These are phyloP conservation scores for Ceratorhiza oryzae-sativae DNA, from an alignment of 1,284 basidiomycete genomes.

Conservation along the genomic window DNA sequence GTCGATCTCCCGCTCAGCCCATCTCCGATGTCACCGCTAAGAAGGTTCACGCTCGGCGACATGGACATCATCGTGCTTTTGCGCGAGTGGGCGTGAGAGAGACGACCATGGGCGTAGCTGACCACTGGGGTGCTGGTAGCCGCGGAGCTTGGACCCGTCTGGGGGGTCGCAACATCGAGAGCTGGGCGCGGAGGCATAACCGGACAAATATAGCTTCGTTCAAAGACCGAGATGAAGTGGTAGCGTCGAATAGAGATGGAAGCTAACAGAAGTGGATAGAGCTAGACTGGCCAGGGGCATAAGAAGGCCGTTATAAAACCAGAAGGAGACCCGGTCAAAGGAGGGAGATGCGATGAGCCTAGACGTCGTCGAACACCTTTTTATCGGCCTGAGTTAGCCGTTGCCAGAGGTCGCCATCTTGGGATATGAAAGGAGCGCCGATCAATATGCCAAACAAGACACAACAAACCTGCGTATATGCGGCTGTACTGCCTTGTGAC, in stretches of 20 bases:
- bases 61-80: slow-evolving; percentile 26
- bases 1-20: slow-evolving; percentile 29
- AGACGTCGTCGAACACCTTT: not conserved
- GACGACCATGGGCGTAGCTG: not conserved
- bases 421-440: slow-evolving; percentile 19
- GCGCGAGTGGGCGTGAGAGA: not conserved
- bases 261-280: not conserved
- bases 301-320: not conserved
- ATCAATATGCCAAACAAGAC: slow-evolving; percentile 25
- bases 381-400: not conserved
- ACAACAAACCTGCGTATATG: slow-evolving; percentile 18
- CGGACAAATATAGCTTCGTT: not conserved
- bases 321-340: not conserved
- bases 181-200: slow-evolving; percentile 6
- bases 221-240: slow-evolving; percentile 22
- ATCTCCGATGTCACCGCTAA: slow-evolving; percentile 15
- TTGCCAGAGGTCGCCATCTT: not conserved
- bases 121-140: not conserved
- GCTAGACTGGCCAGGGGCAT: not conserved
- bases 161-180: slow-evolving; percentile 16
- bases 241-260: slow-evolving; percentile 1
- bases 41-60: slow-evolving; percentile 26
- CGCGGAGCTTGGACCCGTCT: slow-evolving; percentile 7
- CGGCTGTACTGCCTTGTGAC: not conserved
- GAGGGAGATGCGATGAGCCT: not conserved